Base-by-base conservation (phyloP, 345 rosid species). In the Boechera divaricarpa region DNA sequence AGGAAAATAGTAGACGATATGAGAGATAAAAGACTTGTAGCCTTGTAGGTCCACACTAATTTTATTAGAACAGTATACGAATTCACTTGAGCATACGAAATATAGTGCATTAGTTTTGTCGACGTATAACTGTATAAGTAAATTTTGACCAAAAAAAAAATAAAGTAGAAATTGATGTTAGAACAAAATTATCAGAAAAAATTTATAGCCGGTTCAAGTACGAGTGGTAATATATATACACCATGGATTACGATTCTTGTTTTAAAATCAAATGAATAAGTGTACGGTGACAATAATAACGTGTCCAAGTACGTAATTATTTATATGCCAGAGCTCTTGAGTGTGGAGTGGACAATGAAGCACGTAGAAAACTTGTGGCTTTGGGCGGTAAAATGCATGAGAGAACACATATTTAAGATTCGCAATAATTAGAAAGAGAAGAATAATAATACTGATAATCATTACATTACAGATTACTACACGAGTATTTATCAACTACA, bases 351-450 rank as follows among this genome's bases (percentile, higher is more conserved):
- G 39, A 53, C 48, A 67, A 53, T 36, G 36, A 24, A 53, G 21
- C 33, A 53, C 48, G n/a, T 21, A 38, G 29, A 52, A 28, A 41
- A 41, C 4, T 56, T 32, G 52, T 54, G 63, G 53, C 12, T 28
- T n/a, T 42, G 73, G 63, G 28, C n/a, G n/a, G 26, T 12, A 55
- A 56, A 16, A 28, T 29, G 45, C 36, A 36, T 13, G 48, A 52
- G 48, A 56, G 29, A 55, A 70, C 44, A 31, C 61, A 56, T 12
- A 6, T 69, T 55, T n/a, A 69, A 41, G 18, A 15, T 70, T 31
- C 65, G 55, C 44, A 57, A 57, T 57, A 53, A 44, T 42, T 57
- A 44, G 32, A 57, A 16, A 70, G 32, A 57, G 3, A 70, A 69
- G 52, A 53, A n/a, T 36, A 21, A 12, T 12, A 54, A 13, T 36